A percentile compares a stretch with the other conserved stretches of the same genome.
Evolutionary conservation across 495 filamentous ascomycete genomes (phyloP).

Genomic region (Delitschia confertaspora): DNA sequence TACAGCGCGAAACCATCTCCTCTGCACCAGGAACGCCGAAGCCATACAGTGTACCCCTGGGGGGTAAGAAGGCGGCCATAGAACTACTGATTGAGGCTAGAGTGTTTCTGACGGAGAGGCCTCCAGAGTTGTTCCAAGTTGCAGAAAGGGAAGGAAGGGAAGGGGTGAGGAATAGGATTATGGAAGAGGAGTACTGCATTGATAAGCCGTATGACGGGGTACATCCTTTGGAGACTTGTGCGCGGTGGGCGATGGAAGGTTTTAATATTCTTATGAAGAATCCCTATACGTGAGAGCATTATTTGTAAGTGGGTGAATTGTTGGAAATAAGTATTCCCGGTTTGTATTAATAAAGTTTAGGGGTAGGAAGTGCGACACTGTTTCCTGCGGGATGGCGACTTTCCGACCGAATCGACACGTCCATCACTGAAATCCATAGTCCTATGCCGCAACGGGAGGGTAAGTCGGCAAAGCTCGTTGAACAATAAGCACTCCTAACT

Average conservation of each 20-base stretch:
- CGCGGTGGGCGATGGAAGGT: conserved; percentile 50
- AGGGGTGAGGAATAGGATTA: conserved; percentile 42
- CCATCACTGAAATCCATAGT: conserved; percentile 44
- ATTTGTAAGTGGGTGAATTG: conserved; percentile 39
- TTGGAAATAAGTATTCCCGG: background rate
- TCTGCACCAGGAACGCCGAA: conserved; percentile 36
- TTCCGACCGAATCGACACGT: conserved; percentile 46
- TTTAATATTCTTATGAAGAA: conserved; percentile 48
- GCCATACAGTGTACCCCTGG: conserved; percentile 45
- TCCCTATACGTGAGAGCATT: conserved; percentile 39
- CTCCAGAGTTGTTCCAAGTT: conserved; percentile 38
- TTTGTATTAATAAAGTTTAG: background rate
- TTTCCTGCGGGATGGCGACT: conserved; percentile 53
- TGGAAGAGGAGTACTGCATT: conserved; percentile 41
- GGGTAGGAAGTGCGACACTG: conserved; percentile 48
- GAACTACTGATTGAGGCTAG: conserved; percentile 46
- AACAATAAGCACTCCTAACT: conserved; percentile 39
- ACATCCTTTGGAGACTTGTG: conserved; percentile 49
- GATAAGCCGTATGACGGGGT: conserved; percentile 26
- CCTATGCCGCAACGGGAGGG: conserved; percentile 49
- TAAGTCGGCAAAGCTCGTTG: conserved; percentile 43
- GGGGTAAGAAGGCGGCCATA: conserved; percentile 42
- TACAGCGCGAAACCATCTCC: conserved; percentile 38
- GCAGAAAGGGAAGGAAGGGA: conserved; percentile 30
- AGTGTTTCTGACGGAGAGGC: conserved; percentile 43